A percentile compares a stretch with the other conserved stretches of the same genome.
Conservation (phyloP, 1,284 basidiomycete species). For the Blastosporella zonata region DNA sequence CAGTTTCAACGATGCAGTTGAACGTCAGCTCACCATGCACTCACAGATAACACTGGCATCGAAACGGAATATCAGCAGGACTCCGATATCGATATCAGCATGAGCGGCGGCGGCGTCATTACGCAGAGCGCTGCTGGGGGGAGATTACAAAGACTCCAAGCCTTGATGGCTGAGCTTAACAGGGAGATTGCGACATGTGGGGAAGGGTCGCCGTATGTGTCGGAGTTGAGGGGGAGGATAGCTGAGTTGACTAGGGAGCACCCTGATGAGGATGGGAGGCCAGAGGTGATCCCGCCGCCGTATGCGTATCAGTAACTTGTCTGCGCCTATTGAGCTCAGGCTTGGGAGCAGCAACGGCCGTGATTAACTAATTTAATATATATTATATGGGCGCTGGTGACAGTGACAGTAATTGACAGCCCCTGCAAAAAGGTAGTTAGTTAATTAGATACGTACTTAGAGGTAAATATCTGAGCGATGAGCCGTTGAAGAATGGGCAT, state of each 20-base stretch:
- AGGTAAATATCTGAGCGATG: too few relatives aligned
- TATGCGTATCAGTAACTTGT: too few relatives aligned
- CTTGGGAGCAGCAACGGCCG: too few relatives aligned
- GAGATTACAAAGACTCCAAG: neutral
- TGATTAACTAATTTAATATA: too few relatives aligned
- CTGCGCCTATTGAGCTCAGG: too few relatives aligned
- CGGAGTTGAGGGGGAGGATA: slow-evolving; percentile 9
- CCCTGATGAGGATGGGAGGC: neutral
- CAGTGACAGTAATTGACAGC: too few relatives aligned
- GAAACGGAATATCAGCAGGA: neutral
- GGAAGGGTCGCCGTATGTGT: slow-evolving; percentile 1
- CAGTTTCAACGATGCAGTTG: neutral
- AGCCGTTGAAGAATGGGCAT: too few relatives aligned
- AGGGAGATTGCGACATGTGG: neutral
- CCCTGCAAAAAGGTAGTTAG: too few relatives aligned
- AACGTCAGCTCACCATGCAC: neutral
- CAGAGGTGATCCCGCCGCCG: neutral
- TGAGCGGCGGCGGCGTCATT: neutral
- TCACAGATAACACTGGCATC: too few relatives aligned
- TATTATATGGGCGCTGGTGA: too few relatives aligned
- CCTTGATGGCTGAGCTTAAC: slow-evolving; percentile 4
- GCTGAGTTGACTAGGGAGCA: slow-evolving; percentile 6
- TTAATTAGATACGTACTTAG: too few relatives aligned
- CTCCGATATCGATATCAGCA: neutral
- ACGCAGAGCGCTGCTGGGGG: neutral